Conservation (phyloP, 169 alveolate species). For the Plasmodium gonderi region DNA sequence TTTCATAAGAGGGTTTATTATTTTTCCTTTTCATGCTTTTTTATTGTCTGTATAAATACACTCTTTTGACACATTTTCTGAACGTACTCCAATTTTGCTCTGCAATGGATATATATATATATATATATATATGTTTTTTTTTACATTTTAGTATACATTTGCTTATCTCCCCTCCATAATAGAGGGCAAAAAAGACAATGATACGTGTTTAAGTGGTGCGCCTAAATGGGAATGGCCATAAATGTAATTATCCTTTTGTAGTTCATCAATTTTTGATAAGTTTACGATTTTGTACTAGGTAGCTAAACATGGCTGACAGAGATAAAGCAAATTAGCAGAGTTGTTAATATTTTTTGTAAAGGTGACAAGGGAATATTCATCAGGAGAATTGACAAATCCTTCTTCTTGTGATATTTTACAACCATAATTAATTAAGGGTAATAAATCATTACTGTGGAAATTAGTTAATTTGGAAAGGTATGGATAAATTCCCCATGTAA, state of each 20-base stretch:
- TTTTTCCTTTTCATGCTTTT: too few relatives aligned
- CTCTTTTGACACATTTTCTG: too few relatives aligned
- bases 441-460: not conserved
- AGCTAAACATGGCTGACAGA: constrained; percentile 60
- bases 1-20: too few relatives aligned
- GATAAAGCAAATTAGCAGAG: constrained; percentile 64
- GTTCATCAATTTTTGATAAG: not conserved
- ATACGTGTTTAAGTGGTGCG: too few relatives aligned
- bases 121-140: too few relatives aligned
- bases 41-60: too few relatives aligned
- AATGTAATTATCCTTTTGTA: not conserved
- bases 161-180: too few relatives aligned
- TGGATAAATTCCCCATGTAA: constrained; percentile 84
- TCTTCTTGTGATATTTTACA: constrained; percentile 62
- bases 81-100: too few relatives aligned
- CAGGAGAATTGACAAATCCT: constrained; percentile 61
- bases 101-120: too few relatives aligned
- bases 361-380: constrained; percentile 65
- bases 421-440: constrained; percentile 64
- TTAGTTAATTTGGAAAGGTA: constrained; percentile 67
- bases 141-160: too few relatives aligned
- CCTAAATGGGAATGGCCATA: not conserved
- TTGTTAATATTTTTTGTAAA: constrained; percentile 63
- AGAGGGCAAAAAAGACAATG: too few relatives aligned
- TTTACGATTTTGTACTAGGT: not conserved